Evolutionary conservation across 2,329 filamentous ascomycete genomes (phyloP).

Genomic region (Aspergillus fijiensis): DNA sequence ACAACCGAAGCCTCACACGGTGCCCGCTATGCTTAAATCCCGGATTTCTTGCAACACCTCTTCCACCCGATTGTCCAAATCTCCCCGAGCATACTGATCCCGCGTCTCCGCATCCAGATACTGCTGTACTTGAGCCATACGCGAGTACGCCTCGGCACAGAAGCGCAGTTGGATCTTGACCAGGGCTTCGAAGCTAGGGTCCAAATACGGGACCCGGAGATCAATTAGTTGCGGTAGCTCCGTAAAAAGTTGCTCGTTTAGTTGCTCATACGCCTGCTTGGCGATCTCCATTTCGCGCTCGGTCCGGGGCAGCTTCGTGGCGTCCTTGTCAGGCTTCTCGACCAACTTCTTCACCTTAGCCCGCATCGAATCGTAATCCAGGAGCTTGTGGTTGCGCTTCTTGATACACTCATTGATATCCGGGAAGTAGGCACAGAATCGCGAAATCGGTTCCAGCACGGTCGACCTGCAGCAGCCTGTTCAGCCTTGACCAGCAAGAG

Average conservation of each 20-base stretch:
- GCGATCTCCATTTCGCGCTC: slow-evolving; percentile 97
- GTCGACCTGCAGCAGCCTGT: slow-evolving; percentile 62
- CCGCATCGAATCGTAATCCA: slow-evolving; percentile 95
- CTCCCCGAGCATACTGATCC: slow-evolving; percentile 92
- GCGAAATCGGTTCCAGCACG: slow-evolving; percentile 89
- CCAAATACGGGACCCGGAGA: slow-evolving; percentile 91
- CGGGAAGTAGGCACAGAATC: slow-evolving; percentile 97
- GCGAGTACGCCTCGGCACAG: slow-evolving; percentile 93
- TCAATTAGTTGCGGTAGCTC: slow-evolving; percentile 96
- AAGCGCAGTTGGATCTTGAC: slow-evolving; percentile 98
- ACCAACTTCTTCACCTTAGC: slow-evolving; percentile 95
- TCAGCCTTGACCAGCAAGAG: not conserved
- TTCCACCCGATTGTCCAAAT: slow-evolving; percentile 87
- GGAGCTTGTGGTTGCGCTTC: slow-evolving; percentile 96
- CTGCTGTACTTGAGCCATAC: slow-evolving; percentile 99
- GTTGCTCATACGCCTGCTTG: slow-evolving; percentile 86
- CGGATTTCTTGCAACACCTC: slow-evolving; percentile 96
- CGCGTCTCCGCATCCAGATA: slow-evolving; percentile 93
- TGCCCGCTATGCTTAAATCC: slow-evolving; percentile 85
- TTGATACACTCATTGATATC: slow-evolving; percentile 99
- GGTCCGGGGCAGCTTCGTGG: slow-evolving; percentile 89
- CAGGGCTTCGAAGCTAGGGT: slow-evolving; percentile 94
- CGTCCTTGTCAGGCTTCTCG: slow-evolving; percentile 98
- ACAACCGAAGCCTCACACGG: slow-evolving; percentile 48
- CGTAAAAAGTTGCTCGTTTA: slow-evolving; percentile 92